Evolutionary conservation across 2,329 filamentous ascomycete genomes (phyloP).

Genomic region (Thielaviopsis ethacetica): DNA sequence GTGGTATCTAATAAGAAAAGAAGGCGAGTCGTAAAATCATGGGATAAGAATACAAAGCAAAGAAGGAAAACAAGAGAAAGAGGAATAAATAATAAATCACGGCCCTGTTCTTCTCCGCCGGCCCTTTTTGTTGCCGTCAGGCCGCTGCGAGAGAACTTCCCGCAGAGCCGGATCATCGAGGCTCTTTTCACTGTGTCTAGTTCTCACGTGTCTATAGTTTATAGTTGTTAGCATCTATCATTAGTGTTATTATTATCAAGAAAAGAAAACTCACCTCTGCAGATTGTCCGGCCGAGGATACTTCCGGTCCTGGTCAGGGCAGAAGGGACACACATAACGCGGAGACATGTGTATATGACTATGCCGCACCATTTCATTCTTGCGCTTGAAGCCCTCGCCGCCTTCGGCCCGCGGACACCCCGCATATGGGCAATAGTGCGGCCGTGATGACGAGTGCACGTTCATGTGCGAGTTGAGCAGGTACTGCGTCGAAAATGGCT

Average conservation of each 20-base stretch:
- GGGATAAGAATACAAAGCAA: neutral
- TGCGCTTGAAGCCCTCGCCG: conserved; percentile 54
- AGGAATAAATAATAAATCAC: conserved; percentile 12
- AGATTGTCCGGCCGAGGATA: conserved; percentile 93
- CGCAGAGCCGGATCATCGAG: conserved; percentile 71
- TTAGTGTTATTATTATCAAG: neutral
- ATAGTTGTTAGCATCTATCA: conserved; percentile 1
- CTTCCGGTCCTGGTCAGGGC: conserved; percentile 80
- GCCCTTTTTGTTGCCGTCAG: conserved; percentile 69
- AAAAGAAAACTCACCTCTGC: conserved; percentile 49
- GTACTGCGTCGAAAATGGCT: conserved; percentile 62
- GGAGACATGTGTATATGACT: conserved; percentile 88
- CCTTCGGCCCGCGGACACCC: conserved; percentile 46
- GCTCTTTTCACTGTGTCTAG: conserved; percentile 78
- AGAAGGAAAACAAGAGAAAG: neutral
- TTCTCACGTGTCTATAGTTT: conserved; percentile 67
- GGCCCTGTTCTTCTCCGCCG: conserved; percentile 49
- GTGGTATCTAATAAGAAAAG: neutral
- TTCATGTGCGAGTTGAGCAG: conserved; percentile 67
- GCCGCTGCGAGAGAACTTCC: conserved; percentile 70
- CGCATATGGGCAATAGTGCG: conserved; percentile 48
- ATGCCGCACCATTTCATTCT: conserved; percentile 58
- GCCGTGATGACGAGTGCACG: conserved; percentile 48
- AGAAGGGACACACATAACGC: conserved; percentile 92
- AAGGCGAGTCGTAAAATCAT: neutral